Evolutionary conservation across 805 yeast genomes (phyloP).

Genomic region (Millerozyma miso): DNA sequence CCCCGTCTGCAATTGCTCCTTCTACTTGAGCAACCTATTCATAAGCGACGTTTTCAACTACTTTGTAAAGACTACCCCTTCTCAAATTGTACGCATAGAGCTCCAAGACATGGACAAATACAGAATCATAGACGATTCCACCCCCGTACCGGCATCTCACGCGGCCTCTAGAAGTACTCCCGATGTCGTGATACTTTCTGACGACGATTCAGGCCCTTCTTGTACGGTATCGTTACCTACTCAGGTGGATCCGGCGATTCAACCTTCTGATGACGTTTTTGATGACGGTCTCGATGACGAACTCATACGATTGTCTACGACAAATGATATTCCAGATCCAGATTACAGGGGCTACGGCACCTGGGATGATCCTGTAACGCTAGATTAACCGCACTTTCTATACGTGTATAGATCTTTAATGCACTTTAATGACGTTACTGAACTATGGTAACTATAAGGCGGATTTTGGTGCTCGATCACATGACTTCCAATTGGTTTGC

Average conservation of each 20-base stretch:
- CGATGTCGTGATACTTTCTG: slow-evolving; percentile 28
- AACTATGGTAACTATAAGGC: neutral
- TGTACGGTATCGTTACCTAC: neutral
- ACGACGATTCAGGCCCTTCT: slow-evolving; percentile 13
- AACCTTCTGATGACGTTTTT: slow-evolving; percentile 14
- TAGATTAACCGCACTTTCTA: slow-evolving; percentile 18
- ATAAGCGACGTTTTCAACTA: slow-evolving; percentile 39
- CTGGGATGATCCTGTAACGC: slow-evolving; percentile 37
- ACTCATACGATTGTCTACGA: slow-evolving; percentile 14
- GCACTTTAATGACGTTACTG: neutral
- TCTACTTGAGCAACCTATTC: slow-evolving; percentile 29
- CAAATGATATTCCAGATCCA: neutral
- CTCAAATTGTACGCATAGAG: slow-evolving; percentile 30
- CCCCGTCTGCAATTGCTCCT: slow-evolving; percentile 36
- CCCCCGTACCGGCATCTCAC: slow-evolving; percentile 3
- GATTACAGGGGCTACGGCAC: slow-evolving; percentile 25
- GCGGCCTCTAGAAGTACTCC: slow-evolving; percentile 11
- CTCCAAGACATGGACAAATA: slow-evolving; percentile 31
- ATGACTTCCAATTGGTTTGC: too few relatives aligned
- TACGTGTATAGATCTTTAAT: neutral
- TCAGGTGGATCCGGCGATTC: neutral
- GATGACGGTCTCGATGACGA: slow-evolving; percentile 31
- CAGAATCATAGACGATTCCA: slow-evolving; percentile 26
- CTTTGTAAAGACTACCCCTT: slow-evolving; percentile 38
- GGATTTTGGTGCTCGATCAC: too few relatives aligned